Conservation (phyloP, 768 basidiomycete species). For the Lyophyllum atratum region DNA sequence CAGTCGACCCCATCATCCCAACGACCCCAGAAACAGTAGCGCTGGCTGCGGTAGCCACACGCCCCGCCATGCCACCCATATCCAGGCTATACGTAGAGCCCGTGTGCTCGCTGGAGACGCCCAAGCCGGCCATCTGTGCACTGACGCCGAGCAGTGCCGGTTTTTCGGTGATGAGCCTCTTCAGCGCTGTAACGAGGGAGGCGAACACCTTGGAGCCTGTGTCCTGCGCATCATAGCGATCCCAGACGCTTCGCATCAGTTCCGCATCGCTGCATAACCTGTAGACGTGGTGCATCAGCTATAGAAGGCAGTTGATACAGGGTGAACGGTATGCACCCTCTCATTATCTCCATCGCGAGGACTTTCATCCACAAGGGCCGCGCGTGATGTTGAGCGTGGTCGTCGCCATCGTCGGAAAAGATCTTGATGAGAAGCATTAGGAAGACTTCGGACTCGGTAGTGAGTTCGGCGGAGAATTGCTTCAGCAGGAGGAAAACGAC, state of each 20-base stretch:
- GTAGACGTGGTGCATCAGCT: not conserved
- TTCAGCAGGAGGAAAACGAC: constrained; percentile 93
- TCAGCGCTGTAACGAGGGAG: constrained; percentile 79
- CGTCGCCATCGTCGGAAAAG: constrained; percentile 53
- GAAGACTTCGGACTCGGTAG: constrained; percentile 86
- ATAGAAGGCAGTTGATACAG: not conserved
- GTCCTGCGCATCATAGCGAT: constrained; percentile 67
- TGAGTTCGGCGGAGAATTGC: constrained; percentile 81
- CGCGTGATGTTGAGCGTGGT: constrained; percentile 32
- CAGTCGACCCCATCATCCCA: constrained; percentile 77
- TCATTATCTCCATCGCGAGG: constrained; percentile 88
- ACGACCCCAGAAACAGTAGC: constrained; percentile 84
- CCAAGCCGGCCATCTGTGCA: constrained; percentile 81
- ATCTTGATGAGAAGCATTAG: constrained; percentile 70
- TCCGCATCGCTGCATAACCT: constrained; percentile 81
- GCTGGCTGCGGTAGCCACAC: constrained; percentile 81
- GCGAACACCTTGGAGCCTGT: constrained; percentile 72
- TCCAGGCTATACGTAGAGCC: constrained; percentile 59
- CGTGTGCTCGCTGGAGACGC: constrained; percentile 45
- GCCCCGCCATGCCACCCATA: constrained; percentile 72
- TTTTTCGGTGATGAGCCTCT: constrained; percentile 86
- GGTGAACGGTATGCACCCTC: constrained; percentile 54
- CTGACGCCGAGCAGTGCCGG: constrained; percentile 81
- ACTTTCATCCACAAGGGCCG: constrained; percentile 88
- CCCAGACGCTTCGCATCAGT: constrained; percentile 78